phyloP scores from a whole-genome alignment of 2,329 filamentous ascomycete genomes.

The Aureobasidium lini region DNA sequence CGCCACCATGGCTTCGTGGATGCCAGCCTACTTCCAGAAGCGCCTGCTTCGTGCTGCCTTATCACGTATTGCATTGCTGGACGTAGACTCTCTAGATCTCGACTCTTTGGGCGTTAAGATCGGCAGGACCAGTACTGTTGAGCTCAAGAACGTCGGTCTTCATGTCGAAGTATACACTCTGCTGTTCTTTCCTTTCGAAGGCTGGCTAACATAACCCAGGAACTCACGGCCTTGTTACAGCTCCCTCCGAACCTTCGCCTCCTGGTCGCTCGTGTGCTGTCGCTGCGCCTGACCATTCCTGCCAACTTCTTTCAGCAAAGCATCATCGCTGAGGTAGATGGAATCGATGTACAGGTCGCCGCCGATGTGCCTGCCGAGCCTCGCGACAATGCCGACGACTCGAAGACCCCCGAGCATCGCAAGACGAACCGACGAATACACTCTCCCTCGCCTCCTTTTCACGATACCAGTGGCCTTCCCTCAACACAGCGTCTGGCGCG shows the following conservation, averaged over 20 bases:
- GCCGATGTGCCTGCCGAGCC: slow-evolving; percentile 17
- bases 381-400: not conserved
- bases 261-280: slow-evolving; percentile 64
- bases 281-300: slow-evolving; percentile 74
- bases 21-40: slow-evolving; percentile 77
- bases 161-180: slow-evolving; percentile 57
- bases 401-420: slow-evolving; percentile 31
- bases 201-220: slow-evolving; percentile 44
- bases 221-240: slow-evolving; percentile 66
- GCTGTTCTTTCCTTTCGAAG: not conserved
- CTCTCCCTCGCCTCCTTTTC: slow-evolving; percentile 20
- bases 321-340: slow-evolving; percentile 74
- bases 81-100: slow-evolving; percentile 77
- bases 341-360: slow-evolving; percentile 58
- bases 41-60: slow-evolving; percentile 80
- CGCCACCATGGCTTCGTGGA: slow-evolving; percentile 44
- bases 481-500: slow-evolving; percentile 66
- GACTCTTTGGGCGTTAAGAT: slow-evolving; percentile 78
- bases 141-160: slow-evolving; percentile 79
- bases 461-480: slow-evolving; percentile 44
- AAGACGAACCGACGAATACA: slow-evolving; percentile 29
- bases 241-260: slow-evolving; percentile 67
- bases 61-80: slow-evolving; percentile 74
- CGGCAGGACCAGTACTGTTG: slow-evolving; percentile 74
- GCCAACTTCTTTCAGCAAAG: slow-evolving; percentile 81